These are phyloP conservation scores for Nannizzia gypsea DNA, from an alignment of 2,329 filamentous ascomycete species.

Conservation along the genomic window DNA sequence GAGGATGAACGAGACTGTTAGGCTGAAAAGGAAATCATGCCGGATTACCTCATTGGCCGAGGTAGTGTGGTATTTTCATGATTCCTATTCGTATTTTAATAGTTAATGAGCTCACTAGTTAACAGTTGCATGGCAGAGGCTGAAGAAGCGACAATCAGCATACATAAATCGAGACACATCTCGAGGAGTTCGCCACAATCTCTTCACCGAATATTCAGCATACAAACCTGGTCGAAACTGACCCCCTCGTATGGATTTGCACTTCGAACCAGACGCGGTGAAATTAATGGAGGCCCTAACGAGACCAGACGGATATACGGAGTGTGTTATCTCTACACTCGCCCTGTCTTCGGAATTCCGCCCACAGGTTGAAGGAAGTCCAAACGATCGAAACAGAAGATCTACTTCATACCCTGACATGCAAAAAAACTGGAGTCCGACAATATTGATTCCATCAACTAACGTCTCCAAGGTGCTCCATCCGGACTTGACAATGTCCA, in stretches of 20 bases:
- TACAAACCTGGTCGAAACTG: not conserved
- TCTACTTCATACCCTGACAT: not conserved
- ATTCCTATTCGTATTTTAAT: slow-evolving; percentile 1
- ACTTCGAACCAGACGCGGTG: not conserved
- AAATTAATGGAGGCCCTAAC: not conserved
- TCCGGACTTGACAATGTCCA: not conserved
- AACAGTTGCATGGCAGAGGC: not conserved
- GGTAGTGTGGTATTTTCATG: not conserved
- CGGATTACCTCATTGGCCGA: not conserved
- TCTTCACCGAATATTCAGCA: not conserved
- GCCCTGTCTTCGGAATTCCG: not conserved
- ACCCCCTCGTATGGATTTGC: not conserved
- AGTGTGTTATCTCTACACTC: not conserved
- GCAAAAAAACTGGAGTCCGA: not conserved
- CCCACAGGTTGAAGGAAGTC: not conserved
- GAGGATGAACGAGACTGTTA: not conserved
- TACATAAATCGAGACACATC: not conserved
- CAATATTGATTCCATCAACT: not conserved
- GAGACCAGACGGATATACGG: not conserved
- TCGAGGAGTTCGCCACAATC: not conserved
- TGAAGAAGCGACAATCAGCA: not conserved
- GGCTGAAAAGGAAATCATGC: not conserved
- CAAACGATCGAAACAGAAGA: not conserved
- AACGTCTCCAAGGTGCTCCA: not conserved
- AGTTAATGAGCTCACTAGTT: not conserved